Evolutionary conservation across 2,329 filamentous ascomycete species (phyloP), one percentile per base, ranked within the genome.

Genomic region (Trematosphaeria pertusa): DNA sequence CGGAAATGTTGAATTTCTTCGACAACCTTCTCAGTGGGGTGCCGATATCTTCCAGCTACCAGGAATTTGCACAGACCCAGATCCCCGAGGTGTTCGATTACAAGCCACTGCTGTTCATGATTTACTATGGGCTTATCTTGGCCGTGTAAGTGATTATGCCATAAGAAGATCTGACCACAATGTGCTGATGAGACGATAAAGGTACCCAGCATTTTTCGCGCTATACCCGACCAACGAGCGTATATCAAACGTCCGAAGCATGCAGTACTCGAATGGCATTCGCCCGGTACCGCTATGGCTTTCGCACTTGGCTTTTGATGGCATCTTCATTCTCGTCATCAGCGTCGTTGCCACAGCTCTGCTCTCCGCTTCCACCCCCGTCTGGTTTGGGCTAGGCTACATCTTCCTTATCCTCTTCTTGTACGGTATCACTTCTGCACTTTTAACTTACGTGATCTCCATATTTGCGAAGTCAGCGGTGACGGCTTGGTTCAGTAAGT

Each of bases 221-320:
- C 76, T 96, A 1, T 96, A 96, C 63, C 89, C 89, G 0, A 96
- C 90, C 15, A 77, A 87, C 17, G 92, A 96, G 69, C 81, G 90
- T 17, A 78, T 89, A 5, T 79, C 84, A 32, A 87, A 90, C 50
- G 88, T 97, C 12, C 83, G 91, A 34, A 87, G 87, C 9, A 77
- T 96, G 20, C 87, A 96, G 65, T 96, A 95, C 72, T 93, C 88
- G 31, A 96, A 96, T 63, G 91, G 92, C 31, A 89, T 96, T 24
- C 81, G 88, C 8, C 86, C 88, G 0, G 74, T 88, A 12, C 89
- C 91, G 0, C 78, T 96, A 1, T 97, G 92, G 91, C 74, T 88
- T 1, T 89, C 91, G 1, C 93, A 96, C 65, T 76, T 87, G 0
- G 62, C 78, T 0, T 95, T 96, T 62, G 92, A 96, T 72, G 88